Evolutionary conservation across 306 rosid species (phyloP).

Genomic region (Malus fusca): DNA sequence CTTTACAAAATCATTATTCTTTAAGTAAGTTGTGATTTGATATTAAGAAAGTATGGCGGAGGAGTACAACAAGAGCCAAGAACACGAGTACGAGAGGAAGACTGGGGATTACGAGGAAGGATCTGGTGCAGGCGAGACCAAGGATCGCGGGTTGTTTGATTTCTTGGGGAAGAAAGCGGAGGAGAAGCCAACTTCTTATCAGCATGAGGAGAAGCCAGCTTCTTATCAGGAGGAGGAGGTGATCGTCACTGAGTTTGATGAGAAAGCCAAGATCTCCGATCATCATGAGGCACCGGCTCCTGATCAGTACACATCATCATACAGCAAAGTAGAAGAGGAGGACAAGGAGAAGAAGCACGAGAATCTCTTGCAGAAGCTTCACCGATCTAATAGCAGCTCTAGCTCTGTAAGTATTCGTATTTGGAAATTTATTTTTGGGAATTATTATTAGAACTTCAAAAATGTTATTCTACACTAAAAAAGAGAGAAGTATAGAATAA

Average conservation of each 20-base stretch:
- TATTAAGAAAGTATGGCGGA: constrained; percentile 50
- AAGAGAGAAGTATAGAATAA: no score
- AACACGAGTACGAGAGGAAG: constrained; percentile 25
- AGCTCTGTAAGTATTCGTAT: constrained; percentile 38
- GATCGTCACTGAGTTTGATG: constrained; percentile 17
- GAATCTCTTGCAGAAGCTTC: constrained; percentile 25
- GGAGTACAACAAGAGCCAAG: constrained; percentile 33
- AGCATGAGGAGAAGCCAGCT: background rate
- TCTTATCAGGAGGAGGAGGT: constrained; percentile 19
- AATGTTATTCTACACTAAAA: no score
- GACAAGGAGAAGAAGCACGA: constrained; percentile 21
- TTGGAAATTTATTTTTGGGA: no score
- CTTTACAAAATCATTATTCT: background rate
- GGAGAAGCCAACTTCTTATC: constrained; percentile 6
- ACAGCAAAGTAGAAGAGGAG: background rate
- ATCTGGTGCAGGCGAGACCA: constrained; percentile 26
- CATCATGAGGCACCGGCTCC: background rate
- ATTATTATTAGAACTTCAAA: no score
- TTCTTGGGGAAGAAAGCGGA: constrained; percentile 50
- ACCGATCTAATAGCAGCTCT: constrained; percentile 29
- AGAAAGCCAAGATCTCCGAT: constrained; percentile 27
- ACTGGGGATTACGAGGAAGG: constrained; percentile 11
- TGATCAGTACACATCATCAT: background rate
- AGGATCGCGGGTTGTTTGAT: constrained; percentile 72
- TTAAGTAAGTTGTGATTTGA: background rate